A percentile compares a stretch with the other conserved stretches of the same genome.
phyloP scores from a whole-genome alignment of 805 yeast species.

The Candida yuanshanica region DNA sequence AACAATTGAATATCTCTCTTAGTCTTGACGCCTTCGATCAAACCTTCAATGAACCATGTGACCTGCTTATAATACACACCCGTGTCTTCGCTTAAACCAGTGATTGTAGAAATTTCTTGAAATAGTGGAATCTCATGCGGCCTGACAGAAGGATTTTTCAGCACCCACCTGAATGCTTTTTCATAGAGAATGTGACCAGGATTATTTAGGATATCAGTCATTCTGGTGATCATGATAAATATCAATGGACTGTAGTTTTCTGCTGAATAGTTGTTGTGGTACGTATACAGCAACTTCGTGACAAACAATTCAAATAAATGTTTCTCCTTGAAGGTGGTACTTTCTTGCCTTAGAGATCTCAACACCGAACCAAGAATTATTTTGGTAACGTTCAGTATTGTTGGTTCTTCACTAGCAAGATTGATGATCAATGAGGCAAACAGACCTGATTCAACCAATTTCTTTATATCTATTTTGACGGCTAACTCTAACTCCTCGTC shows the following conservation, averaged over 20 bases:
- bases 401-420: constrained; percentile 32
- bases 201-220: constrained; percentile 51
- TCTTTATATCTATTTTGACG: constrained; percentile 44
- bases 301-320: constrained; percentile 49
- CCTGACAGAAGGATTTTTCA: constrained; percentile 37
- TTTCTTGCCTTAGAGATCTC: constrained; percentile 34
- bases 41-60: constrained; percentile 55
- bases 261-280: constrained; percentile 12
- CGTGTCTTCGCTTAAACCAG: constrained; percentile 30
- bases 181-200: constrained; percentile 78
- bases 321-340: constrained; percentile 49
- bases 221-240: constrained; percentile 48
- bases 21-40: constrained; percentile 43
- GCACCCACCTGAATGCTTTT: constrained; percentile 57
- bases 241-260: constrained; percentile 39
- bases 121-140: constrained; percentile 40
- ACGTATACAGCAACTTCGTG: constrained; percentile 34
- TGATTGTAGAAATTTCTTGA: constrained; percentile 25
- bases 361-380: constrained; percentile 41
- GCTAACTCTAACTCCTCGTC: constrained; percentile 23
- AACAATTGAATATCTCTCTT: constrained; percentile 49
- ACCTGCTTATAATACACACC: constrained; percentile 52
- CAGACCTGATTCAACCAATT: constrained; percentile 50
- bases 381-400: constrained; percentile 32
- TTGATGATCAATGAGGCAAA: constrained; percentile 45